Conservation (phyloP, 768 basidiomycete species). For the Dioszegia hungarica region DNA sequence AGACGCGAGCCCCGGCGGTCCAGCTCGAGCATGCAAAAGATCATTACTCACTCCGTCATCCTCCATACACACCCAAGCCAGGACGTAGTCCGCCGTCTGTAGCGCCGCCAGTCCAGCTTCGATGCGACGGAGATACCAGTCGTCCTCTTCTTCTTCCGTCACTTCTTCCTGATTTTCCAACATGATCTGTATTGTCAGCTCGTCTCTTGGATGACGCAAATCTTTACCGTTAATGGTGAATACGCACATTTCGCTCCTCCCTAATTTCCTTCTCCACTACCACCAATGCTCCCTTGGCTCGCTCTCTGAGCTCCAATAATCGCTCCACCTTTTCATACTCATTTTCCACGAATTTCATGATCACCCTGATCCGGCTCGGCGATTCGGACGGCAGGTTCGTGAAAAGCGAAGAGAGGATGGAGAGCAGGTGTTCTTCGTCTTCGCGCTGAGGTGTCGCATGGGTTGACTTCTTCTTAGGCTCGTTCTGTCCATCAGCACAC, state of each 20-base stretch:
- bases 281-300: constrained; percentile 60
- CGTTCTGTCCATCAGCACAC: constrained; percentile 4
- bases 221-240: too few species aligned
- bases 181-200: constrained; percentile 53
- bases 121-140: constrained; percentile 77
- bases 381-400: constrained; percentile 86
- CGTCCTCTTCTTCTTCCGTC: constrained; percentile 62
- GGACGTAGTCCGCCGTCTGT: constrained; percentile 86
- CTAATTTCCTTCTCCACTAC: constrained; percentile 65
- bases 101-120: constrained; percentile 83
- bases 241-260: constrained; percentile 63
- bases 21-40: too few species aligned
- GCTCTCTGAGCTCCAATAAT: constrained; percentile 77
- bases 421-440: constrained; percentile 80
- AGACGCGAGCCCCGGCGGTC: background rate
- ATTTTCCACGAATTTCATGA: constrained; percentile 89
- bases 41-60: constrained; percentile 83
- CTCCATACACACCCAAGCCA: constrained; percentile 95
- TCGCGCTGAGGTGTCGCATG: constrained; percentile 57
- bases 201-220: too few species aligned
- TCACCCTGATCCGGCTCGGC: constrained; percentile 68
- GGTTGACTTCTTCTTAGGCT: constrained; percentile 62
- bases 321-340: constrained; percentile 94
- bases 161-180: constrained; percentile 59
- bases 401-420: constrained; percentile 86